Conservation (phyloP, 2,329 filamentous ascomycete genomes). For the Fusarium begoniae region DNA sequence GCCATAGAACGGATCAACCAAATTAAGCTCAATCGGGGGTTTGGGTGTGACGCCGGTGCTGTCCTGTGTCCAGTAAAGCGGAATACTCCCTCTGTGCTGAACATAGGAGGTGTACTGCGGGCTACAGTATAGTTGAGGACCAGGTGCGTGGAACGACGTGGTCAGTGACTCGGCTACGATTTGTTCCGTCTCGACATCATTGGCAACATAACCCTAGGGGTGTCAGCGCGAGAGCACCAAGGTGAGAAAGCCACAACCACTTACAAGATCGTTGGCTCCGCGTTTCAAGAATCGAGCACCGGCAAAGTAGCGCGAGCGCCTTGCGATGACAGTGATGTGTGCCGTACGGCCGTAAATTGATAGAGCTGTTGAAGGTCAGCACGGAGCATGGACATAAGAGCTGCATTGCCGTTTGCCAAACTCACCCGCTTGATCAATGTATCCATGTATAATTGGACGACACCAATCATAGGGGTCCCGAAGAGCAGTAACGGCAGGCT, state of each 20-base stretch:
- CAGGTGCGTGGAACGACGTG: slow-evolving; percentile 94
- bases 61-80: slow-evolving; percentile 97
- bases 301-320: slow-evolving; percentile 91
- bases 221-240: slow-evolving; percentile 4
- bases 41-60: slow-evolving; percentile 95
- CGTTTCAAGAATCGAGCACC: slow-evolving; percentile 94
- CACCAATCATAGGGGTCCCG: slow-evolving; percentile 95
- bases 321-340: slow-evolving; percentile 92
- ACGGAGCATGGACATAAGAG: background rate
- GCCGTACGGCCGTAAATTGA: slow-evolving; percentile 88
- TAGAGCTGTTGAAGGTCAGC: slow-evolving; percentile 58
- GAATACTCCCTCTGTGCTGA: slow-evolving; percentile 96
- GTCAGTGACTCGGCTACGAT: slow-evolving; percentile 95
- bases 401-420: background rate
- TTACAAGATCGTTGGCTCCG: slow-evolving; percentile 84
- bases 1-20: slow-evolving; percentile 96
- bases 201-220: slow-evolving; percentile 85
- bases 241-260: background rate
- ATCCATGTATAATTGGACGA: slow-evolving; percentile 92
- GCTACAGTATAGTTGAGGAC: slow-evolving; percentile 84
- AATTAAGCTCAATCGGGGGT: slow-evolving; percentile 91
- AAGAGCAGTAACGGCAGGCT: slow-evolving; percentile 75
- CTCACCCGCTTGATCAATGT: slow-evolving; percentile 84
- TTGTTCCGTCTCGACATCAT: slow-evolving; percentile 98
- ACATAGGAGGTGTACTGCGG: slow-evolving; percentile 96